Conservation (phyloP, 805 yeast species). For the Myxozyma melibiosi region DNA sequence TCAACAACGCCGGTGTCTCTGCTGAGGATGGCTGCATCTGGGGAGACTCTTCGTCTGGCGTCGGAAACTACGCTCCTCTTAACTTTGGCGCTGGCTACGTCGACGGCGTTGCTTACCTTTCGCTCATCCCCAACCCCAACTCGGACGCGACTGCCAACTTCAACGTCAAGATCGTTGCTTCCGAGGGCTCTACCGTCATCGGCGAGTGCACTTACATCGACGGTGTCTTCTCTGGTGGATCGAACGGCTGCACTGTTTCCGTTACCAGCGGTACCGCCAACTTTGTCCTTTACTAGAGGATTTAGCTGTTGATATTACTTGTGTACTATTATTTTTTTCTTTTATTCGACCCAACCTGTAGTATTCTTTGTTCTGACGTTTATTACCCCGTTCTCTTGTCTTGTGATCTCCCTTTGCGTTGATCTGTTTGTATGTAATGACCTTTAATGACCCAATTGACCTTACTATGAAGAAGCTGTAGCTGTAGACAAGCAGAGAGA, state of each 20-base stretch:
- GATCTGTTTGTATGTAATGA: background rate
- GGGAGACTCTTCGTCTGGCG: slow-evolving; percentile 76
- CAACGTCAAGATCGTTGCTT: slow-evolving; percentile 78
- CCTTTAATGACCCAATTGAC: slow-evolving; percentile 6
- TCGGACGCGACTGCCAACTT: slow-evolving; percentile 77
- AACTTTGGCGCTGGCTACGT: slow-evolving; percentile 90
- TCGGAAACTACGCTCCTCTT: slow-evolving; percentile 99
- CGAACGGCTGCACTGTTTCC: slow-evolving; percentile 92
- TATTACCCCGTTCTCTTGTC: no score
- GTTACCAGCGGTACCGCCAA: slow-evolving; percentile 82
- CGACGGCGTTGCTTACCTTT: slow-evolving; percentile 63
- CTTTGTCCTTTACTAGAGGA: slow-evolving; percentile 74
- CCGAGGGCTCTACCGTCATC: slow-evolving; percentile 58
- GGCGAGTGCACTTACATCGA: slow-evolving; percentile 82
- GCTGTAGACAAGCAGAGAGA: background rate
- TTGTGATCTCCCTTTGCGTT: background rate
- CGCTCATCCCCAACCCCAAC: slow-evolving; percentile 78
- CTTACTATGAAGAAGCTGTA: background rate
- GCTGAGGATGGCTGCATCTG: slow-evolving; percentile 91
- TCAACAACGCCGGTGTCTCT: slow-evolving; percentile 93
- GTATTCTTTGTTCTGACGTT: background rate
- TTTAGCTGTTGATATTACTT: background rate
- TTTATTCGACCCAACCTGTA: background rate
- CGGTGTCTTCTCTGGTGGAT: slow-evolving; percentile 59
- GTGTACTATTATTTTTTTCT: background rate